phyloP scores from a whole-genome alignment of 768 basidiomycete species.

The Trametes cingulata region DNA sequence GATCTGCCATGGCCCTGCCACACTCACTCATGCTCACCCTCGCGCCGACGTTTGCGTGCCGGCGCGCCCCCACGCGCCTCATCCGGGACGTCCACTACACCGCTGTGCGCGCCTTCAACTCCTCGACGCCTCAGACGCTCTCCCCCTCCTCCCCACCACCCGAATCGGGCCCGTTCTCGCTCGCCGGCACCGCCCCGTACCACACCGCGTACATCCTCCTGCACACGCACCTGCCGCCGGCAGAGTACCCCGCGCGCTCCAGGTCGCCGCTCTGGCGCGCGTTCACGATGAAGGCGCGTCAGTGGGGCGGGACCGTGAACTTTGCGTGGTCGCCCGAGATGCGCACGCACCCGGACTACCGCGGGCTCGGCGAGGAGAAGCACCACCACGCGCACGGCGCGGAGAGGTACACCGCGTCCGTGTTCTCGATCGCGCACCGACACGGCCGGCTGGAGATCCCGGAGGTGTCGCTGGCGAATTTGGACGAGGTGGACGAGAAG shows the following conservation, averaged over 20 bases:
- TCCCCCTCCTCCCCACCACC: background rate
- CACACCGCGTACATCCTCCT: conserved; percentile 60
- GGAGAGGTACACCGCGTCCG: conserved; percentile 43
- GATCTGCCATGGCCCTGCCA: conserved; percentile 5
- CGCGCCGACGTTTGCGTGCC: conserved; percentile 7
- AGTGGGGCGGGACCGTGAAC: conserved; percentile 60
- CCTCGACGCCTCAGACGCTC: background rate
- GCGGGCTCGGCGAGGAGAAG: conserved; percentile 22
- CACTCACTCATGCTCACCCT: conserved; percentile 12
- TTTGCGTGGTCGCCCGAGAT: conserved; percentile 52
- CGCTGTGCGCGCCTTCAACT: background rate
- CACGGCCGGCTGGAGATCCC: conserved; percentile 51
- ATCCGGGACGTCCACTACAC: conserved; percentile 8
- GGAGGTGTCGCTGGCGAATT: conserved; percentile 46
- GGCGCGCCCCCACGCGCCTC: conserved; percentile 9
- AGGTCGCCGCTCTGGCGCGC: conserved; percentile 46
- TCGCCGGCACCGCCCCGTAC: conserved; percentile 52
- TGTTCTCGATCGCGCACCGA: conserved; percentile 47
- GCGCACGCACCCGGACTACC: conserved; percentile 20
- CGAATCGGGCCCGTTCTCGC: conserved; percentile 4
- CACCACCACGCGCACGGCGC: conserved; percentile 15
- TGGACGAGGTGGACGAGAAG: conserved; percentile 45
- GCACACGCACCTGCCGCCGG: conserved; percentile 50
- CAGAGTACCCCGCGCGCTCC: conserved; percentile 49
- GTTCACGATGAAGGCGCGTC: conserved; percentile 44